These are phyloP conservation scores for Peronosclerospora sorghi DNA, from an alignment of 352 stramenopile genomes.

Conservation along the genomic window DNA sequence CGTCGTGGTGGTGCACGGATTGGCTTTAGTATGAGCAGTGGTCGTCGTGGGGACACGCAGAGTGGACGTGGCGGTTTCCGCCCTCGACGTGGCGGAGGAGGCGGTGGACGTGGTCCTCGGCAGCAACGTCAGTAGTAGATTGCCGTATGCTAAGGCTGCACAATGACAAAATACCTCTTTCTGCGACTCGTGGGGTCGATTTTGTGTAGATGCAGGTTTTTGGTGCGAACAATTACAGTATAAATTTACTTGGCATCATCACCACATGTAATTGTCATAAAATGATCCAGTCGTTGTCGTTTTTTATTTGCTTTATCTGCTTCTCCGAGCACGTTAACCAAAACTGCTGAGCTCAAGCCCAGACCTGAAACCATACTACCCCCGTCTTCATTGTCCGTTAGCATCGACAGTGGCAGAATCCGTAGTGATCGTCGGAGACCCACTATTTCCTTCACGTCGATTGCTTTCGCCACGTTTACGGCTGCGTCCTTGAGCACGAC, in stretches of 20 bases:
- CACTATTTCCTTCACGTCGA: constrained; percentile 5
- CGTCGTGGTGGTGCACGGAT: constrained; percentile 30
- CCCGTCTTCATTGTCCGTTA: constrained; percentile 4
- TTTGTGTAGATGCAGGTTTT: constrained; percentile 10
- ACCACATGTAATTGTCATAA: too few species aligned
- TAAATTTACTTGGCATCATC: too few species aligned
- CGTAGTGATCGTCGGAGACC: constrained; percentile 1
- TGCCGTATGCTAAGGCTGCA: constrained; percentile 11
- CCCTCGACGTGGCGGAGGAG: constrained; percentile 27
- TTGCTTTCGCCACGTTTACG: constrained; percentile 11
- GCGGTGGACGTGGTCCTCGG: constrained; percentile 25
- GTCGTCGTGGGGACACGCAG: constrained; percentile 38
- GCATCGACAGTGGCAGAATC: constrained; percentile 2
- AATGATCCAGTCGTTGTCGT: constrained; percentile 9
- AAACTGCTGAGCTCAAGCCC: background rate
- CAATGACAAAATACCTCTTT: constrained; percentile 7
- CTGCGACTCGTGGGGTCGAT: too few species aligned
- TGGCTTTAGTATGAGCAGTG: constrained; percentile 23
- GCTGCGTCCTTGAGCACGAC: constrained; percentile 21
- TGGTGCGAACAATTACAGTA: too few species aligned
- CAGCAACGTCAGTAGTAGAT: constrained; percentile 35
- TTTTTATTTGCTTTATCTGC: constrained; percentile 22
- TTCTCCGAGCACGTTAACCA: background rate
- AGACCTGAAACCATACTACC: background rate
- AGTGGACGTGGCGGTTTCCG: constrained; percentile 36